A percentile compares a stretch with the other conserved stretches of the same genome.
phyloP scores from a whole-genome alignment of 495 filamentous ascomycete species.

The Talaromyces stipitatus region DNA sequence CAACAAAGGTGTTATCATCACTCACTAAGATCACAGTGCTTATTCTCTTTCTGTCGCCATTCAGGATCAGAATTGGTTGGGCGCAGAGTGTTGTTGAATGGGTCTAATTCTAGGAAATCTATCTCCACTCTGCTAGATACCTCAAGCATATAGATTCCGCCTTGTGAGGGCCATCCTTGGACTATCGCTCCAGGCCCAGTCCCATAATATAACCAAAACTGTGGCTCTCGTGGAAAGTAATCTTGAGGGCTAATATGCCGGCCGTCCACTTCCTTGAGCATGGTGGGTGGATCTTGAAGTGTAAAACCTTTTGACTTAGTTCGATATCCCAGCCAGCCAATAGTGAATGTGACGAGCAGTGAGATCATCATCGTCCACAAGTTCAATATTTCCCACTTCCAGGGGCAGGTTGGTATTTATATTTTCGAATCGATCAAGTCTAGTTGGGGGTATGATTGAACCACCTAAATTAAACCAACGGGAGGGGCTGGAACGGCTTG shows the following conservation, averaged over 20 bases:
- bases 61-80: constrained; percentile 1
- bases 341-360: not conserved
- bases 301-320: not conserved
- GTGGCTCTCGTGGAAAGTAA: not conserved
- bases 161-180: constrained; percentile 10
- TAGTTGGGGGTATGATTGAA: too few relatives aligned
- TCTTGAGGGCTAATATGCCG: not conserved
- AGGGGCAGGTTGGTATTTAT: not conserved
- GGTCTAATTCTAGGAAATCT: constrained; percentile 11
- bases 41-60: constrained; percentile 9
- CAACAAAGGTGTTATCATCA: constrained; percentile 1
- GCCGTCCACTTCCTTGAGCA: not conserved
- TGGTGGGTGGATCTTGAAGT: not conserved
- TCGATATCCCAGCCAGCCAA: not conserved
- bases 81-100: constrained; percentile 5
- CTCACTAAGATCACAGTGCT: constrained; percentile 12
- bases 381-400: not conserved
- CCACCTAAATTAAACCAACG: not conserved
- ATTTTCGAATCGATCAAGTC: not conserved
- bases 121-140: constrained; percentile 7
- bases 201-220: not conserved
- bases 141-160: constrained; percentile 8
- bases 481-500: too few relatives aligned
- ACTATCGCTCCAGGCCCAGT: not conserved
- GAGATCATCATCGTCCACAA: not conserved